These are phyloP conservation scores for Aaosphaeria arxii DNA, from an alignment of 2,329 filamentous ascomycete genomes.

Conservation along the genomic window DNA sequence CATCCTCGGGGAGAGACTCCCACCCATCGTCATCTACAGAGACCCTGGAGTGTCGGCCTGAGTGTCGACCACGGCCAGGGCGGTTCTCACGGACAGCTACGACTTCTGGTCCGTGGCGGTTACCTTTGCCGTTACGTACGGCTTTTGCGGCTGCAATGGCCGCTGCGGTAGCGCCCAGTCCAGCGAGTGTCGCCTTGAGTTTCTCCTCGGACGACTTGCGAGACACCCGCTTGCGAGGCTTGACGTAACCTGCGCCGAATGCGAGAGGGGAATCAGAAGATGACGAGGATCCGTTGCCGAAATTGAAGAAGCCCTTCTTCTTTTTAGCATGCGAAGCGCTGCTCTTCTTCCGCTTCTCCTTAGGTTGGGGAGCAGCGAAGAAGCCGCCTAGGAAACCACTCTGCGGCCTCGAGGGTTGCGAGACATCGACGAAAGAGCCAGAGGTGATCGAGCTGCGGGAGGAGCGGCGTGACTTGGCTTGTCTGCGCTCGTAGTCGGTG, in stretches of 20 bases:
- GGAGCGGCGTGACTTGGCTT: conserved; percentile 19
- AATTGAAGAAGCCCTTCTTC: conserved; percentile 48
- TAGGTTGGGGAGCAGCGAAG: conserved; percentile 53
- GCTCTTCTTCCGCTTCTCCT: conserved; percentile 25
- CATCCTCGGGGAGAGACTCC: conserved; percentile 38
- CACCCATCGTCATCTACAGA: conserved; percentile 52
- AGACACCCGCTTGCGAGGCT: conserved; percentile 23
- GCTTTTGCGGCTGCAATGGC: conserved; percentile 46
- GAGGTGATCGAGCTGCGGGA: conserved; percentile 44
- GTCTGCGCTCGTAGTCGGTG: conserved; percentile 27
- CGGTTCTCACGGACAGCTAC: conserved; percentile 34
- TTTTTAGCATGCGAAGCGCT: conserved; percentile 36
- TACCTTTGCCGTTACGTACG: conserved; percentile 19
- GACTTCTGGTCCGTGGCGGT: conserved; percentile 28
- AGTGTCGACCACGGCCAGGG: conserved; percentile 17
- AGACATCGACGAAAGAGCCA: conserved; percentile 65
- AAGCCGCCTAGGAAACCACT: conserved; percentile 49
- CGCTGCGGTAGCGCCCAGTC: conserved; percentile 48
- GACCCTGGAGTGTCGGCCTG: conserved; percentile 17
- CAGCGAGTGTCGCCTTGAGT: conserved; percentile 45
- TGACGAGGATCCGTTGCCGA: conserved; percentile 46
- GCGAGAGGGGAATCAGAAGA: conserved; percentile 47
- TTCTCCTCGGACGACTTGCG: conserved; percentile 44
- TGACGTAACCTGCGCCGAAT: conserved; percentile 41
- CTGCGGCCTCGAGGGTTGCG: conserved; percentile 51